Evolutionary conservation across 176 grass and related monocot genomes (phyloP), one percentile per base, ranked within the genome.

Genomic region (Oryza punctata): DNA sequence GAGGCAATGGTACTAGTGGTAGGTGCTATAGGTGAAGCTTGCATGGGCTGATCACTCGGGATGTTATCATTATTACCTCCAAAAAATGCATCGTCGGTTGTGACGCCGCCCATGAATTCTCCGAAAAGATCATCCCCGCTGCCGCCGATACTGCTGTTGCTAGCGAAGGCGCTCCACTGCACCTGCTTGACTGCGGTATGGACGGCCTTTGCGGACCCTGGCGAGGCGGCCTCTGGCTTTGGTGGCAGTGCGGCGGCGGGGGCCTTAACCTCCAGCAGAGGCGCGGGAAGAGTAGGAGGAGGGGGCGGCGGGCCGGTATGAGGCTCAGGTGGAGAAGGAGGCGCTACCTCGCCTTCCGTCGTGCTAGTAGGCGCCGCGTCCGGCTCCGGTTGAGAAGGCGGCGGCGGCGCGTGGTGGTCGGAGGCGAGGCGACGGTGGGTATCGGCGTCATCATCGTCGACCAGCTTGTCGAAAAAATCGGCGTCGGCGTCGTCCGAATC

Each of bases 391-490:
- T 66, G 18, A 7, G 30, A 52, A 25, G 19, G n/a, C 13, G 72
- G 6, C 2, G 37, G 86, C n/a, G n/a, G n/a, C n/a, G n/a, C 80
- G 84, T 67, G 50, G 88, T n/a, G 88, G 10, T 46, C 84, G 35
- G 88, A 67, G 16, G 28, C 66, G 2, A 5, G 7, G 4, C 4
- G 50, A 40, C 0, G 30, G 4, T n/a, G 28, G 63, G 37, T 63
- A 47, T 65, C 19, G 26, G 67, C 75, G 49, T 89, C 90, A 29
- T 97, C 90, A 28, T 92, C 89, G 40, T 90, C 81, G 65, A 91
- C 95, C 0, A 98, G 89, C 70, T 98, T 98, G 79, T 98, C 87
- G 69, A 98, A 98, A 81, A 98, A 98, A 83, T 94, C 95, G 69
- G 90, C 94, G 59, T 96, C 93, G 12, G 89, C 87, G 47, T 97